Conservation (phyloP, 2,329 filamentous ascomycete genomes). For the Ascochyta pisi region DNA sequence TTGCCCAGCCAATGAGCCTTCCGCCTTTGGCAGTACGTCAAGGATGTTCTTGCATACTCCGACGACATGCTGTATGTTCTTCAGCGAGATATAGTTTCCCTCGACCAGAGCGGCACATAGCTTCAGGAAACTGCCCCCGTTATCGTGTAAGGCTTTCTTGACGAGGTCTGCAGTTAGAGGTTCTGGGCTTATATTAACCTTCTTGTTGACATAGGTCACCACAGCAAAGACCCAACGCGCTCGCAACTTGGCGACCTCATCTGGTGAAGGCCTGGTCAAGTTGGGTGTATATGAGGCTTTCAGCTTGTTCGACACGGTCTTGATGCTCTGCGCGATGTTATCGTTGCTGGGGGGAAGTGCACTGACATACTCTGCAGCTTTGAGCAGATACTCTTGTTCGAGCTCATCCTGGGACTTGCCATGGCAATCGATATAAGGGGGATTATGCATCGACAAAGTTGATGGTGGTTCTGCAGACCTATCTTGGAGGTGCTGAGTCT, state of each 20-base stretch:
- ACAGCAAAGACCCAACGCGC: conserved; percentile 30
- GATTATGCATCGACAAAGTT: too few species aligned
- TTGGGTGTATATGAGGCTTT: conserved; percentile 16
- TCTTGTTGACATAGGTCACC: conserved; percentile 28
- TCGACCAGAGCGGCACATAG: conserved; percentile 32
- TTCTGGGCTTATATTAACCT: conserved; percentile 17
- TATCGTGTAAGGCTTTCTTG: conserved; percentile 22
- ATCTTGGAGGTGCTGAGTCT: neutral
- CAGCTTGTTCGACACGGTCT: conserved; percentile 28
- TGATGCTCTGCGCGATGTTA: conserved; percentile 17
- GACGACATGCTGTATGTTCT: conserved; percentile 30
- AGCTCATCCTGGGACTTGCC: conserved; percentile 4
- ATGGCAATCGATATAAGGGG: neutral
- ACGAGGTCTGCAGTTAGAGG: conserved; percentile 18
- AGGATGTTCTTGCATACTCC: conserved; percentile 33
- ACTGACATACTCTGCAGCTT: conserved; percentile 26
- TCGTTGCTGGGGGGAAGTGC: conserved; percentile 15
- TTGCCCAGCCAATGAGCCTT: neutral
- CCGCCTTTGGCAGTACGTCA: conserved; percentile 24
- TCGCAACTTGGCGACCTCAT: conserved; percentile 24
- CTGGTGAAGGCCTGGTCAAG: neutral
- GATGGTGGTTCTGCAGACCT: neutral
- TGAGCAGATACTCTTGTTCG: conserved; percentile 25
- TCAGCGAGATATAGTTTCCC: conserved; percentile 25
- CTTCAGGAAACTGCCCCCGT: conserved; percentile 31